Base-by-base conservation (phyloP, 306 rosid species). In the Lathyrus aphaca region DNA sequence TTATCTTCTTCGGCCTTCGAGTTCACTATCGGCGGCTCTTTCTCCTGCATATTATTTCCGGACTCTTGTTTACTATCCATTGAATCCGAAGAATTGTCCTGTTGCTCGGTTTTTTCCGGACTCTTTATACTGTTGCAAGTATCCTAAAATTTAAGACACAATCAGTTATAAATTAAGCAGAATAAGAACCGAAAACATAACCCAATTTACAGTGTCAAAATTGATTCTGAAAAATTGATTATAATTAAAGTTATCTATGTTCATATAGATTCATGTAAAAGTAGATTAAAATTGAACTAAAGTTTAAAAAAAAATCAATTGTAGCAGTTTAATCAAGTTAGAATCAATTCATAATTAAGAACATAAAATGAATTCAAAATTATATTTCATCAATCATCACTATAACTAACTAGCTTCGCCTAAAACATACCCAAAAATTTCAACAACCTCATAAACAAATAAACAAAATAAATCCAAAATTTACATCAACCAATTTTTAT, bases 111-210 rank as follows among this genome's bases (percentile, higher is more conserved):
- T 58, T 71, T 75, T 66, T 76, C 85, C 44, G 72, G 60, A 56
- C 66, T 74, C 69, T 76, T 77, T 53, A 67, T 44, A 61, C 60
- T 66, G 69, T 77, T 38, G 65, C 77, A 72, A 75, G 62, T 69
- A 69, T 80, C 89, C 96, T 89, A 64, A 50, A 78, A 69, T 53
- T 50, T 6, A 63, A 45, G 68, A 32, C 30, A 13, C 58, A 73
- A 43, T 56, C 57, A 77, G 59, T 49, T 10, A 57, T n/a, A 57
- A 66, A 56, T 49, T 63, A 39, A 44, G 40, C 15, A 74, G 14
- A 40, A 70, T 58, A 30, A 25, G 12, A 48, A 39, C 18, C 16
- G n/a, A 57, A 8, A 38, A 8, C 44, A 53, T 6, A 13, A n/a
- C 11, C 29, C 56, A 40, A 42, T 45, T 45, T n/a, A 19, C 16